Base-by-base conservation (phyloP, 1,284 basidiomycete species). In the Grifola frondosa region DNA sequence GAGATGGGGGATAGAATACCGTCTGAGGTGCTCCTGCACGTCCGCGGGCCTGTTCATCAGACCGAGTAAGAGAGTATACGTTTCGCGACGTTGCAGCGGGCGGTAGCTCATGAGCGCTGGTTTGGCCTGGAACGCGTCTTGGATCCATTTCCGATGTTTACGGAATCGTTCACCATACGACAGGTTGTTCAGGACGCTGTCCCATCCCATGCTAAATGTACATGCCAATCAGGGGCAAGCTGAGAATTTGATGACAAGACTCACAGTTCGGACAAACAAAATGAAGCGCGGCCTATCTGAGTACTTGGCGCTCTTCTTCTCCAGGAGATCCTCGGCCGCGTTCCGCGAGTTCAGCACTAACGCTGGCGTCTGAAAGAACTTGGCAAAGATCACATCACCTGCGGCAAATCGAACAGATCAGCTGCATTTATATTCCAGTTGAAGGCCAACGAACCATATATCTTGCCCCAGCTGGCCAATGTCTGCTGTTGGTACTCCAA, bases 241-340 rank as follows among this genome's bases (percentile, higher is more conserved):
- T 22, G 12, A 58, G 38, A 64, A 61, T 49, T 67, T 66, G 20
- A 71, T 32, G 31, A 71, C 46, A 15, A 70, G 1, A 54, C 60
- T 37, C 30, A 61, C 61, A 63, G 38, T 33, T 63, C 59, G 17
- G 50, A 33, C 16, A 60, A 49, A 28, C n/a, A 63, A 47, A 33
- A 59, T 49, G 32, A 63, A 48, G 4, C 55, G 52, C 9, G 65
- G 65, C 13, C 76, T 66, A 49, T 69, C 70, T 6, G 73, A 76
- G 45, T 74, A 77, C 19, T 71, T 72, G n/a, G 67, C 66, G 13
- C 73, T 73, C 26, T 68, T 69, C 54, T 77, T 78, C 52, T 78
- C 77, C 13, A 80, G 62, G 15, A 78, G 61, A 52, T 78, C 76
- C 68, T 74, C 75, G 16, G 73, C 74, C 13, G 69, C 69, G 49